Percentiles rank a stretch among this genome's conserved stretches.
Conservation (phyloP, 2,329 filamentous ascomycete genomes). For the Penicillium sclerotigenum region DNA sequence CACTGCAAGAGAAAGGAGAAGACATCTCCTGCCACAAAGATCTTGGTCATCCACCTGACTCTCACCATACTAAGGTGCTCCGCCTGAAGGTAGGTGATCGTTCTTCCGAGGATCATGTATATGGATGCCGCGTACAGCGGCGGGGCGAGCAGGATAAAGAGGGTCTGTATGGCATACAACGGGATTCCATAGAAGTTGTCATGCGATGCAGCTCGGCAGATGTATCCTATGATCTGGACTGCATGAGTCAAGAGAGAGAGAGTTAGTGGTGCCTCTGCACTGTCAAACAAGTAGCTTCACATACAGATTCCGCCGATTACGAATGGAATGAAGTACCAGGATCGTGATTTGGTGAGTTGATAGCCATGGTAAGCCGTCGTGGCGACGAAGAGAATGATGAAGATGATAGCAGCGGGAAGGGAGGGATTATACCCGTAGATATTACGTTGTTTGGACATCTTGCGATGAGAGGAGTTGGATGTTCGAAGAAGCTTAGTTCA, state of each 20-base stretch:
- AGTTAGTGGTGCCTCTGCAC: neutral
- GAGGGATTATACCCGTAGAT: conserved; percentile 47
- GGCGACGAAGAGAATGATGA: conserved; percentile 46
- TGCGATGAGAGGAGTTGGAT: neutral
- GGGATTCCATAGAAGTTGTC: conserved; percentile 22
- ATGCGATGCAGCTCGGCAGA: conserved; percentile 27
- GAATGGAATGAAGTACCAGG: conserved; percentile 49
- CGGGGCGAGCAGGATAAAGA: conserved; percentile 39
- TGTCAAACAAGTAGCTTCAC: conserved; percentile 2
- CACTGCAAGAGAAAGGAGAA: conserved; percentile 34
- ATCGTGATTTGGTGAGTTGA: conserved; percentile 43
- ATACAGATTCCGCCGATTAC: conserved; percentile 40
- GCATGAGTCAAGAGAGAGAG: neutral
- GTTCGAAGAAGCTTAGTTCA: neutral
- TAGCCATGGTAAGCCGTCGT: conserved; percentile 44
- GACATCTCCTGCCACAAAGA: conserved; percentile 36
- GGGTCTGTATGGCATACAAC: conserved; percentile 34
- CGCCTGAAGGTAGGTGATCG: conserved; percentile 33
- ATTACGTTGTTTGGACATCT: conserved; percentile 15
- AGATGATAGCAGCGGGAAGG: conserved; percentile 46
- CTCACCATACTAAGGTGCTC: conserved; percentile 34
- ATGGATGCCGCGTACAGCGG: conserved; percentile 41
- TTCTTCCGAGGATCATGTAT: conserved; percentile 41
- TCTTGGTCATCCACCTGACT: conserved; percentile 38
- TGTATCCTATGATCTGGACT: conserved; percentile 47